These are phyloP conservation scores for Ceratocystis diversiconidia DNA, from an alignment of 2,329 filamentous ascomycete genomes.

Conservation along the genomic window DNA sequence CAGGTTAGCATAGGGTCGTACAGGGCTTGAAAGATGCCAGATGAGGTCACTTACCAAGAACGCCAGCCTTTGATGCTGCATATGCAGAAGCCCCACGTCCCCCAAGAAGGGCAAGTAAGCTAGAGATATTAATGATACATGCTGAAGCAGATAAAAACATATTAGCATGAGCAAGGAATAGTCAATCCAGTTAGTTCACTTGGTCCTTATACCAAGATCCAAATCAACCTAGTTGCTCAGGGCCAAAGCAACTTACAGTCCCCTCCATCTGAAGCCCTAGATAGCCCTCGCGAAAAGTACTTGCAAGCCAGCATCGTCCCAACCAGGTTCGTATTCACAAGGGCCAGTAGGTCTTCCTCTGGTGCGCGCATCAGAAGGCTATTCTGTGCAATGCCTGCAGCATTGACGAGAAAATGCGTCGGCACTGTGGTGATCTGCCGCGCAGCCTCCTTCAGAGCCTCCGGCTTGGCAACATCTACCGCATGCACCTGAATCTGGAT, in stretches of 20 bases:
- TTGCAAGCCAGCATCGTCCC: slow-evolving; percentile 50
- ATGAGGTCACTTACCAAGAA: slow-evolving; percentile 41
- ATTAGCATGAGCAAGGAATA: neutral
- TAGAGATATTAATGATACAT: slow-evolving; percentile 72
- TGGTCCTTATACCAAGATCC: neutral
- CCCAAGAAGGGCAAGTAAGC: slow-evolving; percentile 55
- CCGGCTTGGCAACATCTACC: neutral
- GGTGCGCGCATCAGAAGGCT: slow-evolving; percentile 45
- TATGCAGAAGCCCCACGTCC: slow-evolving; percentile 60
- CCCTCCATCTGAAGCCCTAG: slow-evolving; percentile 11
- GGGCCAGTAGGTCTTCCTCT: slow-evolving; percentile 35
- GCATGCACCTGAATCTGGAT: neutral
- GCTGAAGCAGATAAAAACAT: slow-evolving; percentile 26
- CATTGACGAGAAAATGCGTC: slow-evolving; percentile 57
- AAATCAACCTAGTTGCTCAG: neutral
- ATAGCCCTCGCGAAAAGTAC: slow-evolving; percentile 24
- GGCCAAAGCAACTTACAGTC: slow-evolving; percentile 10
- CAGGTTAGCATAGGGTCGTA: neutral
- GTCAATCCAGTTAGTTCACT: neutral
- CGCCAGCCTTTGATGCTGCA: slow-evolving; percentile 65
- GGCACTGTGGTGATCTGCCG: slow-evolving; percentile 15
- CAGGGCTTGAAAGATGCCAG: too few relatives aligned
- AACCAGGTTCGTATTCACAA: slow-evolving; percentile 57
- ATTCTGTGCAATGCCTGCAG: slow-evolving; percentile 57
- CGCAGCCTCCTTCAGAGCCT: neutral